Percentiles rank a stretch among this genome's conserved stretches.
Conservation (phyloP, 108 stramenopile species). For the Nitzschia inconspicua region DNA sequence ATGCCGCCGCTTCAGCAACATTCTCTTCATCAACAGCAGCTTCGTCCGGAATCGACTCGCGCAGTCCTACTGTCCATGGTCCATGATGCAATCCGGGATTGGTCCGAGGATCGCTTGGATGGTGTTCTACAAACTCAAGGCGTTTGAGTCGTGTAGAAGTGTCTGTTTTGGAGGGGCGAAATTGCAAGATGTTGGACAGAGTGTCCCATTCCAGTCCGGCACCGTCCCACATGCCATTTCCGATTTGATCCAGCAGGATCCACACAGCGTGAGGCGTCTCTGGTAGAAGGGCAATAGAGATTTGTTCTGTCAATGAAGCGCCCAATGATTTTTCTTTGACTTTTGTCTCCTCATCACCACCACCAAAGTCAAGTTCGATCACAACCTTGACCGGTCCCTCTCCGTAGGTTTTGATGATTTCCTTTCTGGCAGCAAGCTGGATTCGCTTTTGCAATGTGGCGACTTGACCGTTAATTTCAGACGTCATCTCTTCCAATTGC, state of each 20-base stretch:
- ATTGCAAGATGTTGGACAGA: conserved; percentile 28
- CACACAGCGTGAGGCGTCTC: conserved; percentile 57
- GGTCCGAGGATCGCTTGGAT: neutral
- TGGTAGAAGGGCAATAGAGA: conserved; percentile 42
- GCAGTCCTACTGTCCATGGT: conserved; percentile 47
- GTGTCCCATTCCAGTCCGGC: conserved; percentile 32
- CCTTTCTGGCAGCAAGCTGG: conserved; percentile 33
- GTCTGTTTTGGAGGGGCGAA: neutral
- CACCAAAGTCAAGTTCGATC: conserved; percentile 34
- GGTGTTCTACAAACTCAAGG: conserved; percentile 8
- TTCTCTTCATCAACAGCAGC: no score
- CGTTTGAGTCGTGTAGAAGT: neutral
- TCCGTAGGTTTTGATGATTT: conserved; percentile 37
- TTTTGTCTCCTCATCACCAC: neutral
- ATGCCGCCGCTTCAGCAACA: neutral
- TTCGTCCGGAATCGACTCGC: conserved; percentile 6
- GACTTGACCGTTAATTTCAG: conserved; percentile 37
- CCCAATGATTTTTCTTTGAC: neutral
- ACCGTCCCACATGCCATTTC: conserved; percentile 38
- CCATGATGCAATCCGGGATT: conserved; percentile 20
- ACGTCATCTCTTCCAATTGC: conserved; percentile 41
- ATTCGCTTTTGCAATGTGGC: conserved; percentile 35
- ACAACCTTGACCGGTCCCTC: conserved; percentile 48
- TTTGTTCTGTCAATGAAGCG: neutral
- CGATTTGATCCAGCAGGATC: conserved; percentile 49